Evolutionary conservation across 345 rosid species (phyloP), one percentile per base, ranked within the genome.

Genomic region (Eutrema japonicum): DNA sequence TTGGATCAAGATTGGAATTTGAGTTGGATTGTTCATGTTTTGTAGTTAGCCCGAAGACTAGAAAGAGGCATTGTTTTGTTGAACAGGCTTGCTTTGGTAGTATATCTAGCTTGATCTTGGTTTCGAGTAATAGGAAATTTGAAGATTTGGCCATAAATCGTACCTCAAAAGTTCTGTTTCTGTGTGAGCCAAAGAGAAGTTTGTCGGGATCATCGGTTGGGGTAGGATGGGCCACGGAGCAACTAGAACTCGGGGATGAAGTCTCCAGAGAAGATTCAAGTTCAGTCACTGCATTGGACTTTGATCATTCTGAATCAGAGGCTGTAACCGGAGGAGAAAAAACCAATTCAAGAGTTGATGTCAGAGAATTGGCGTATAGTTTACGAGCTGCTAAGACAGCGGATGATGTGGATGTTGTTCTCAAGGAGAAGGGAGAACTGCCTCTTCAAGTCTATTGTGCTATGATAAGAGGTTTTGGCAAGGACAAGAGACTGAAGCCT

Each of bases 391-490:
- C 91, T 10, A 83, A 83, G 83, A 86, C 90, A 4, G 90, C 87
- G 0, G 91, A 90, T 68, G 93, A 89, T 78, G 85, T 90, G 11
- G 92, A 88, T 74, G 82, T 64, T 76, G 86, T 92, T 73, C 88
- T 95, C 4, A 86, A 83, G 85, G 93, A 77, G 65, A 84, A 67
- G 64, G 88, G 80, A 57, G 87, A 78, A 30, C 70, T 92, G 73
- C 96, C 97, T 41, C 85, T 84, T 37, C 86, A 82, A 75, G 96
- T 88, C 6, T 85, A 79, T 74, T 83, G 85, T 13, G 78, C 88
- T 63, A 82, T 92, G 85, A 88, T 95, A 45, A 86, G 74, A 66
- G 88, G 87, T 55, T 84, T 88, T 45, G 99, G 96, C 13, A 83
- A 83, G 77, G 92, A 86, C 51, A 88, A 82, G 75, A 71, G 66